These are phyloP conservation scores for Pseudoscleropodium purum DNA, from an alignment of 225 moss, liverwort and hornwort genomes.

Conservation along the genomic window DNA sequence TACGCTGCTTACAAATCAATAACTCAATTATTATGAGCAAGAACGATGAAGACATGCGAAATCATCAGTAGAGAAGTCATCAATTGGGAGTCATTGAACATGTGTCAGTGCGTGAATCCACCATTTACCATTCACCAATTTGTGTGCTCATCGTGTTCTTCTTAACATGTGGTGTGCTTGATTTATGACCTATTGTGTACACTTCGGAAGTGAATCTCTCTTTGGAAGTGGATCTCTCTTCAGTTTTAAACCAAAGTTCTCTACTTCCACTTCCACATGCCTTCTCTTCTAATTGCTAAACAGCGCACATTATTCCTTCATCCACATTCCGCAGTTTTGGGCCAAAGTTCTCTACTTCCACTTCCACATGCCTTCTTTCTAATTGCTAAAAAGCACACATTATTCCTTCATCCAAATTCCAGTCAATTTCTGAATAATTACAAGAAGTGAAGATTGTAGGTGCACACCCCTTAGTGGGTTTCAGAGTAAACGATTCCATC, in stretches of 20 bases:
- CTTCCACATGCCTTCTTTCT: not conserved
- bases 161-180: not conserved
- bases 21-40: not conserved
- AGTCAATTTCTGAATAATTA: not conserved
- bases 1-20: not conserved
- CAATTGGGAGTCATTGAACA: not conserved
- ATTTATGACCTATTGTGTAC: no score
- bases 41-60: not conserved
- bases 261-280: not conserved
- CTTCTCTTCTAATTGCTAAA: not conserved
- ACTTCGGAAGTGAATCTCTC: not conserved
- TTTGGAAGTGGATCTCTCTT: not conserved
- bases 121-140: not conserved
- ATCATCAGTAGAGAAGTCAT: not conserved
- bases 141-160: not conserved
- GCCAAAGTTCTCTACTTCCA: not conserved
- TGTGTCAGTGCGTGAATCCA: not conserved
- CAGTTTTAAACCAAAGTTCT: not conserved
- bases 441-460: not conserved
- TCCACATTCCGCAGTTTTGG: not conserved
- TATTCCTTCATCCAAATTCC: not conserved
- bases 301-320: not conserved
- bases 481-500: not conserved
- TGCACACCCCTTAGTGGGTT: not conserved
- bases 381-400: not conserved